Evolutionary conservation across 768 basidiomycete genomes (phyloP).

Genomic region (Lentinus tigrinus): DNA sequence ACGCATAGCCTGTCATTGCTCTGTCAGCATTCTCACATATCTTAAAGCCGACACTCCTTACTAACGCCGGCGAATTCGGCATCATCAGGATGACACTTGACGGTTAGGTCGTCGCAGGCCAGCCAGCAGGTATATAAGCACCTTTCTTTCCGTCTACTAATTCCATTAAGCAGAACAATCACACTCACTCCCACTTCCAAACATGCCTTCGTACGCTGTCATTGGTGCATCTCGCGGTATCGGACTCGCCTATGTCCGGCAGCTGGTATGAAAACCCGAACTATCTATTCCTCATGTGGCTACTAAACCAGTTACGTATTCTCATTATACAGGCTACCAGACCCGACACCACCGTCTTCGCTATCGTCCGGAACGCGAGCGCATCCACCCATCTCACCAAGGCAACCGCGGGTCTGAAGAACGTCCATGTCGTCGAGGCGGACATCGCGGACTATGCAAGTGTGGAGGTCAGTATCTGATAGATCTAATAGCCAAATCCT

Average conservation of each 20-base stretch:
- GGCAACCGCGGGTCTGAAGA: constrained; percentile 5
- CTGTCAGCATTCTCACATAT: no score
- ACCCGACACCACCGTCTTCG: constrained; percentile 18
- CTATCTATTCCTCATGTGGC: neutral
- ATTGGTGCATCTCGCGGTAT: constrained; percentile 23
- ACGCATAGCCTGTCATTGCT: no score
- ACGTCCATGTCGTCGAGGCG: constrained; percentile 35
- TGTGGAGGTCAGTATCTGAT: constrained; percentile 27
- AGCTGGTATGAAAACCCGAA: neutral
- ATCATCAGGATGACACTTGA: no score
- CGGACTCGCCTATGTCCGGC: constrained; percentile 10
- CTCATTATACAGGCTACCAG: constrained; percentile 10
- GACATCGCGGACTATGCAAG: constrained; percentile 34
- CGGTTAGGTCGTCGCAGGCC: no score
- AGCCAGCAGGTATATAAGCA: no score
- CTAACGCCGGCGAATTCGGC: no score
- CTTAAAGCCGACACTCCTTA: no score
- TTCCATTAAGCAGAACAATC: no score
- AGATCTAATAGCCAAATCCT: neutral
- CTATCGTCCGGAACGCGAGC: constrained; percentile 19
- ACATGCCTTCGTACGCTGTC: constrained; percentile 23
- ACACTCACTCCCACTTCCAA: no score
- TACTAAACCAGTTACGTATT: no score
- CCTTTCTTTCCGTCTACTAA: no score
- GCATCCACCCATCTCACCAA: constrained; percentile 1